A percentile compares a stretch with the other conserved stretches of the same genome.
phyloP scores from a whole-genome alignment of 2,329 filamentous ascomycete genomes.

The Leptosphaerulina australis region DNA sequence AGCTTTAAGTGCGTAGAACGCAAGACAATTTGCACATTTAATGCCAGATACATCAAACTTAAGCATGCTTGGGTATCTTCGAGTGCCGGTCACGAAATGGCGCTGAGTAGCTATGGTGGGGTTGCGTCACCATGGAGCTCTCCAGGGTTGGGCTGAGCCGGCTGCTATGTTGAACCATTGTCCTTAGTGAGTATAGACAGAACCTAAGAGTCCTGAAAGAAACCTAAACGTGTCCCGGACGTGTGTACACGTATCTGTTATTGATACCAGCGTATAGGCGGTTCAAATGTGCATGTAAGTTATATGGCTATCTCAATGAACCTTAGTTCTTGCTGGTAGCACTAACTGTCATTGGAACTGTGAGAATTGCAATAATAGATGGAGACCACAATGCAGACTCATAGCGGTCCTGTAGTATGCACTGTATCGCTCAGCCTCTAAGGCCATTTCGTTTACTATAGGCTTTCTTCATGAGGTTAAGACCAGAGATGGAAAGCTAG shows the following conservation, averaged over 20 bases:
- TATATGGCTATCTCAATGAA: too few relatives aligned
- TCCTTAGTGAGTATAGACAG: not conserved
- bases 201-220: too few relatives aligned
- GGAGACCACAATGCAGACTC: not conserved
- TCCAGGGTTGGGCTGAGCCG: slow-evolving; percentile 7
- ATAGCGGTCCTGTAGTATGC: not conserved
- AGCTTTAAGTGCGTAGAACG: not conserved
- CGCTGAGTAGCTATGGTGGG: not conserved
- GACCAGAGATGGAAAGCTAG: not conserved
- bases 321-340: not conserved
- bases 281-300: too few relatives aligned
- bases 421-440: not conserved
- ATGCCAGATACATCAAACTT: not conserved
- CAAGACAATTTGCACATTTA: not conserved
- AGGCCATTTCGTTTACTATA: not conserved
- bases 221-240: too few relatives aligned
- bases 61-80: not conserved
- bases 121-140: not conserved
- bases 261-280: too few relatives aligned
- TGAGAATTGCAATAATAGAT: not conserved
- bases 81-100: slow-evolving; percentile 5
- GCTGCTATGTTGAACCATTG: not conserved
- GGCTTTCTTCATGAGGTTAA: not conserved
- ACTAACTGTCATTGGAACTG: slow-evolving; percentile 1
- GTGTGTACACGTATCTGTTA: too few relatives aligned